These are phyloP conservation scores for Starmerella bombicola DNA, from an alignment of 805 yeast genomes.

Conservation along the genomic window DNA sequence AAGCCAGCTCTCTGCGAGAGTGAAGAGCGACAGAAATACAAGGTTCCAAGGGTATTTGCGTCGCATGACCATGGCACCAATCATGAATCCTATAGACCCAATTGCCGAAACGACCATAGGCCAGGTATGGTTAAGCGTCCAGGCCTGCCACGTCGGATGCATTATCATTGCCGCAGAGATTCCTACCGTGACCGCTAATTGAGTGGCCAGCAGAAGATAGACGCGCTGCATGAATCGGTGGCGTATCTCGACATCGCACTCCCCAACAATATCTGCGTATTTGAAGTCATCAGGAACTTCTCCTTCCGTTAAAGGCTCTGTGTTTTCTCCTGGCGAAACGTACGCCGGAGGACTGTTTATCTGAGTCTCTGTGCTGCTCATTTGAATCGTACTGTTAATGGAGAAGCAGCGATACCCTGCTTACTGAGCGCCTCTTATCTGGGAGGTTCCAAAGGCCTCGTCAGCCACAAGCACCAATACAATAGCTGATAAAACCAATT, in stretches of 20 bases:
- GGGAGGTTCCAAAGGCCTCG: too few relatives aligned
- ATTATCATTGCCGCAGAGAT: conserved; percentile 42
- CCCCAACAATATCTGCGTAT: conserved; percentile 61
- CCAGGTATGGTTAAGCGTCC: conserved; percentile 51
- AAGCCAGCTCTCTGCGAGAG: conserved; percentile 60
- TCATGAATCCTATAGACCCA: conserved; percentile 51
- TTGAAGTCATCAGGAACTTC: conserved; percentile 55
- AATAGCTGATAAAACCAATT: too few relatives aligned
- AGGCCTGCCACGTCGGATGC: conserved; percentile 36
- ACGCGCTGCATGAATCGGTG: conserved; percentile 69
- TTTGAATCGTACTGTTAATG: too few relatives aligned
- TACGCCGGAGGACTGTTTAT: conserved; percentile 9
- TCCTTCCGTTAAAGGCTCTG: conserved; percentile 5
- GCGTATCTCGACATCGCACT: conserved; percentile 64
- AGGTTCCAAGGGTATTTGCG: conserved; percentile 58
- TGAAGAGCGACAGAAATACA: conserved; percentile 49
- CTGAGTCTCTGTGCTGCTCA: neutral
- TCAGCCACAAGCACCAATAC: too few relatives aligned
- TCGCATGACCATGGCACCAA: conserved; percentile 52
- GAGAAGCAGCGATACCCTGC: too few relatives aligned
- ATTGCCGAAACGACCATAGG: conserved; percentile 42
- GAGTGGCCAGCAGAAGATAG: conserved; percentile 55
- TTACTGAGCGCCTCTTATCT: too few relatives aligned
- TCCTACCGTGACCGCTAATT: conserved; percentile 48
- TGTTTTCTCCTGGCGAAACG: conserved; percentile 17